Evolutionary conservation across 2,329 filamentous ascomycete species (phyloP), one percentile per base, ranked within the genome.

Genomic region (Colletotrichum brevisporum): DNA sequence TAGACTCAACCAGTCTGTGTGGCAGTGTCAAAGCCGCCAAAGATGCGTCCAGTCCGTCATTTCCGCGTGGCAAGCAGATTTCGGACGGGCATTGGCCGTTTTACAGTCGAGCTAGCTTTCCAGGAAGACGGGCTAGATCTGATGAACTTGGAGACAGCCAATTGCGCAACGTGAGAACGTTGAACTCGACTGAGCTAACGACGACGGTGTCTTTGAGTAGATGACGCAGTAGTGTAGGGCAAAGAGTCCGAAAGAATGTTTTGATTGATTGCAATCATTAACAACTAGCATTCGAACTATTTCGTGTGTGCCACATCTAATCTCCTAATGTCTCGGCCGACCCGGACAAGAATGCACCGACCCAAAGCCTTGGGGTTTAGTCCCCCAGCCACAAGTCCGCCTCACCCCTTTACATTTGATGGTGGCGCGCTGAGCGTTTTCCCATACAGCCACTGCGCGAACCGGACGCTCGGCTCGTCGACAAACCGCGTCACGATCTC

Each of bases 401-500:
- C 13, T 69, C 36, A 60, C 41, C 12, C 50, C 16, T 55, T 60
- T 5, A n/a, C 12, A 36, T 43, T 26, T 6, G 43, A 5, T 6
- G 52, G 3, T 6, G 56, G 27, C 13, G 64, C 60, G 10, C 71
- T 73, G 47, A 84, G 69, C 3, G 83, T 82, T 73, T 78, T 83
- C 67, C 78, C 82, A 77, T 92, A 91, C 18, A 90, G 67, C 87
- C 87, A 88, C 36, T 83, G 81, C 12, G 87, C 79, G 73, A 90
- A 84, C 54, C 79, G 84, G 16, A 92, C 88, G 55, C 86, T 86
- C 1, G 89, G 89, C 71, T 90, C 86, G 71, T 92, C 90, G 16
- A 91, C 78, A 18, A 82, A 73, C 53, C 81, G 83, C 1, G 88
- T 91, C 2, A 84, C 83, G 6, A 90, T 65, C 61, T 90, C 88